These are phyloP conservation scores for Tricholoma matsutake DNA, from an alignment of 768 basidiomycete species.

Conservation along the genomic window DNA sequence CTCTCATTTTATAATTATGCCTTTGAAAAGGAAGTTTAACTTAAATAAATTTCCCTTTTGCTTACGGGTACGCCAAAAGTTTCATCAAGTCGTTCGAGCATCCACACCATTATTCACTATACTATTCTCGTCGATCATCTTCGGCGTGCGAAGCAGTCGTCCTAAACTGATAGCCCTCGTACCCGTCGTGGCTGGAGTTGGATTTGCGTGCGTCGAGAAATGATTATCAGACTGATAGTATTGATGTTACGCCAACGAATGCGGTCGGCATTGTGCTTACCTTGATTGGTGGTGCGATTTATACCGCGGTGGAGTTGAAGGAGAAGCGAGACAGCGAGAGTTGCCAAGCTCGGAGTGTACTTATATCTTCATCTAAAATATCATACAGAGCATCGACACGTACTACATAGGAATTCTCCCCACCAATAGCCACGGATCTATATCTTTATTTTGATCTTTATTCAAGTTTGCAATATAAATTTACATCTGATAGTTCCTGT, in stretches of 20 bases:
- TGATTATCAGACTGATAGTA: neutral
- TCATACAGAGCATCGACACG: too few species aligned
- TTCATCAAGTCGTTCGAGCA: slow-evolving; percentile 96
- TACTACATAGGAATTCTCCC: too few species aligned
- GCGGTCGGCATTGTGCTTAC: slow-evolving; percentile 82
- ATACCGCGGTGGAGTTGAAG: slow-evolving; percentile 62
- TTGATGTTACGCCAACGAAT: slow-evolving; percentile 78
- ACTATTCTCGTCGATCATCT: slow-evolving; percentile 65
- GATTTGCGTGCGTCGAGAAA: slow-evolving; percentile 66
- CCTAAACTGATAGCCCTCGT: slow-evolving; percentile 69
- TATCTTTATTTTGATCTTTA: neutral
- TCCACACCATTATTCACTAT: slow-evolving; percentile 93
- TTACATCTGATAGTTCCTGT: too few species aligned
- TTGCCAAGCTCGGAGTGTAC: neutral
- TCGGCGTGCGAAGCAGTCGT: slow-evolving; percentile 55
- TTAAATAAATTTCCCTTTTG: too few species aligned
- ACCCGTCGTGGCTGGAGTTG: slow-evolving; percentile 88
- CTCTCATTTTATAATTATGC: too few species aligned
- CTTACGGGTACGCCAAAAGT: slow-evolving; percentile 43
- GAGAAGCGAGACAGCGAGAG: slow-evolving; percentile 29
- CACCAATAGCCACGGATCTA: neutral
- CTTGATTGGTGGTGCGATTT: slow-evolving; percentile 81
- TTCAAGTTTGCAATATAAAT: too few species aligned
- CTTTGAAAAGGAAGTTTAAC: too few species aligned
- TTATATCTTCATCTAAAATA: neutral